Evolutionary conservation across 2,329 filamentous ascomycete genomes (phyloP).

Genomic region (Thielaviopsis punctulata): DNA sequence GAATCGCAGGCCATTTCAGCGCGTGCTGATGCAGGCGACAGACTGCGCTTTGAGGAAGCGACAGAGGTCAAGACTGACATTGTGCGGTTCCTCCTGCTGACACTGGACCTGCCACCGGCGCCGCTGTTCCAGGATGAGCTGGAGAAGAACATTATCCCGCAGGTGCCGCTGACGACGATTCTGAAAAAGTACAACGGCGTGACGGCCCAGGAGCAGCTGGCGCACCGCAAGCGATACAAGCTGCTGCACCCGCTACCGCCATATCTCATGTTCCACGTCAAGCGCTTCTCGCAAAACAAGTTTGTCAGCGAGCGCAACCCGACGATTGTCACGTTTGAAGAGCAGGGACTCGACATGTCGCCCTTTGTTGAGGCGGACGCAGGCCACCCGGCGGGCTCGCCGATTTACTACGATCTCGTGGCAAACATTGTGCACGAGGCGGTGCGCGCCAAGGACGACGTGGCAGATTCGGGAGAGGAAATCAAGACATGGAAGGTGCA

Average conservation of each 20-base stretch:
- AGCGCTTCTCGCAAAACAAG: conserved; percentile 92
- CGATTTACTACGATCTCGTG: conserved; percentile 87
- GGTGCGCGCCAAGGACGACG: conserved; percentile 60
- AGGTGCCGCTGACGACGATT: conserved; percentile 67
- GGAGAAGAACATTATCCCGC: conserved; percentile 90
- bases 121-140: conserved; percentile 93
- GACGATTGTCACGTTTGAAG: conserved; percentile 93
- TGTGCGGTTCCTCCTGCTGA: conserved; percentile 76
- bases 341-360: conserved; percentile 63
- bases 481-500: conserved; percentile 88
- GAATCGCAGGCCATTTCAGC: conserved; percentile 90
- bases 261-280: conserved; percentile 85
- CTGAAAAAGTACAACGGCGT: conserved; percentile 86
- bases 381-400: conserved; percentile 50
- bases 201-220: conserved; percentile 71
- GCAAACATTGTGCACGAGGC: conserved; percentile 87
- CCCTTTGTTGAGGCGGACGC: conserved; percentile 87
- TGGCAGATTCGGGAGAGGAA: conserved; percentile 78
- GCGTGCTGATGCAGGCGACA: conserved; percentile 71
- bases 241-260: conserved; percentile 81
- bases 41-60: conserved; percentile 83
- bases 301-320: conserved; percentile 93
- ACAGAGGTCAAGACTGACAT: conserved; percentile 61
- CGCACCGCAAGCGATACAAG: conserved; percentile 76
- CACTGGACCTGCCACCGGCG: conserved; percentile 77